phyloP scores from a whole-genome alignment of 2,329 filamentous ascomycete species.

The Xylariaceae sp. region DNA sequence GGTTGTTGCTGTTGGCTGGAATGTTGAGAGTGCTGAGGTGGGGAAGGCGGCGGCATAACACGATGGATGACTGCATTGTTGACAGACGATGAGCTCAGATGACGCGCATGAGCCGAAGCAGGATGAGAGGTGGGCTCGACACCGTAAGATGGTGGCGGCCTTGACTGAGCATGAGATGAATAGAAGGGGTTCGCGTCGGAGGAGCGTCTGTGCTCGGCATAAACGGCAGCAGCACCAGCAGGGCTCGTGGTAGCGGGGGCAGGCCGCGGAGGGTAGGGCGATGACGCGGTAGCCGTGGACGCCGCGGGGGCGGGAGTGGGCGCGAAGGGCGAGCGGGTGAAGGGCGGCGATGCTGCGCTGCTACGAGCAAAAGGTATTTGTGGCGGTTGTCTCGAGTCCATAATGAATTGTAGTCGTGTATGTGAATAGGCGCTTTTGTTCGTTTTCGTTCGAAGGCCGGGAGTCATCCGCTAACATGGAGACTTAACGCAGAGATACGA shows the following conservation, averaged over 20 bases:
- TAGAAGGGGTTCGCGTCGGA: constrained; percentile 31
- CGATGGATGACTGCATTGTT: constrained; percentile 26
- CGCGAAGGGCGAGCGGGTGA: constrained; percentile 26
- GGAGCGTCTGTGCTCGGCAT: constrained; percentile 25
- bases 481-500: neutral
- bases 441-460: neutral
- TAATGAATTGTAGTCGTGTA: constrained; percentile 8
- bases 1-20: constrained; percentile 22
- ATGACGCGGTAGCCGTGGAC: constrained; percentile 5
- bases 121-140: constrained; percentile 30
- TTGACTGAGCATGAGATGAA: constrained; percentile 30
- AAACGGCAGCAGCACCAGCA: constrained; percentile 15
- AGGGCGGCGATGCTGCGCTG: constrained; percentile 26
- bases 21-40: constrained; percentile 30
- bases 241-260: constrained; percentile 27
- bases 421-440: neutral
- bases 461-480: neutral
- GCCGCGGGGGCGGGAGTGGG: constrained; percentile 14
- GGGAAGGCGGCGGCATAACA: constrained; percentile 29
- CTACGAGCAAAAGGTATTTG: constrained; percentile 29
- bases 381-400: constrained; percentile 30
- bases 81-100: constrained; percentile 32
- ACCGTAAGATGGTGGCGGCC: constrained; percentile 27
- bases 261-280: constrained; percentile 29
- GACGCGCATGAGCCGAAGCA: constrained; percentile 28